phyloP scores from a whole-genome alignment of 768 basidiomycete genomes.

The Porpolomopsis calyptriformis region DNA sequence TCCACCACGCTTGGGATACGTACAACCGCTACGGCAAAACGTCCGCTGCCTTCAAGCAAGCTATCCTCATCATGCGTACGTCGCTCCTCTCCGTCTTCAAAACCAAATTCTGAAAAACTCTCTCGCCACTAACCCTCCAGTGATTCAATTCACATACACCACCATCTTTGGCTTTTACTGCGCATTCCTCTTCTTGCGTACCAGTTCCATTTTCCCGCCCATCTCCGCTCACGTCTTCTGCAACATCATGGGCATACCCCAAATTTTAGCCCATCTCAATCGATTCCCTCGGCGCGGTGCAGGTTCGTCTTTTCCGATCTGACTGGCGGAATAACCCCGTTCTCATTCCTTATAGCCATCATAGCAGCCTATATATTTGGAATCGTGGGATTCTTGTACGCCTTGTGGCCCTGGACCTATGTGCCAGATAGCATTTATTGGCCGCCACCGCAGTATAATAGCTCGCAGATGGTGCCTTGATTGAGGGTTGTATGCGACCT shows the following conservation, averaged over 20 bases:
- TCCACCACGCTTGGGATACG: conserved; percentile 85
- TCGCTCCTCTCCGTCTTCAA: not conserved
- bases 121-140: no score
- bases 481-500: no score
- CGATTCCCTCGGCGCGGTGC: conserved; percentile 40
- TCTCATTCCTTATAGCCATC: no score
- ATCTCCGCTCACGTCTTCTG: conserved; percentile 82
- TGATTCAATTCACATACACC: conserved; percentile 83
- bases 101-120: no score
- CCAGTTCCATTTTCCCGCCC: conserved; percentile 71
- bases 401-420: conserved; percentile 43
- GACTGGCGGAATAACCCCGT: no score
- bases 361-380: conserved; percentile 46
- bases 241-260: conserved; percentile 89
- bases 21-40: conserved; percentile 70
- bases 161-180: conserved; percentile 87
- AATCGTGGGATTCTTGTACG: conserved; percentile 43
- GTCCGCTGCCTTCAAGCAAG: conserved; percentile 47
- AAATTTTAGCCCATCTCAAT: conserved; percentile 44
- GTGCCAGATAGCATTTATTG: conserved; percentile 33
- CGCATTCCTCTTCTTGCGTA: conserved; percentile 77
- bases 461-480: not conserved
- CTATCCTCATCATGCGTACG: conserved; percentile 47
- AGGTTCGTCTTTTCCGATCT: conserved; percentile 33
- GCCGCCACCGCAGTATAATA: conserved; percentile 12